These are phyloP conservation scores for Ogataea thermomethanolica DNA, from an alignment of 805 yeast species.

Conservation along the genomic window DNA sequence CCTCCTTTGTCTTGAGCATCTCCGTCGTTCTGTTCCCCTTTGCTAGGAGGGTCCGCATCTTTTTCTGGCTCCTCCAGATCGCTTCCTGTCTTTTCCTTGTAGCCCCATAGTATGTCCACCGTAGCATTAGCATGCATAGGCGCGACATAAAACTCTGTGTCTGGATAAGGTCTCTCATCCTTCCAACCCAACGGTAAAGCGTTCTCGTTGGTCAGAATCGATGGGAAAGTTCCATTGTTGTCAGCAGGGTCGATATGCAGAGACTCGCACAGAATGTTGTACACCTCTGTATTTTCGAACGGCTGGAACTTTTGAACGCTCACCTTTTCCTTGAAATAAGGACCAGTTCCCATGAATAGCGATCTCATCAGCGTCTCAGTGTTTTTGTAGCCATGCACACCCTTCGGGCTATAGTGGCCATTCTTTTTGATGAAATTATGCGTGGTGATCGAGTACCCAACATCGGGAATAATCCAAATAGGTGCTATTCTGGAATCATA, in stretches of 20 bases:
- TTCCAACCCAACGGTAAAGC: conserved; percentile 42
- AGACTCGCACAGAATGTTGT: conserved; percentile 69
- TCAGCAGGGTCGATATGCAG: conserved; percentile 48
- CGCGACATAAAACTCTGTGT: conserved; percentile 42
- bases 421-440: conserved; percentile 50
- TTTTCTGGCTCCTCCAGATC: conserved; percentile 13
- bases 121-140: conserved; percentile 46
- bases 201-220: conserved; percentile 28
- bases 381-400: conserved; percentile 84
- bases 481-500: conserved; percentile 73
- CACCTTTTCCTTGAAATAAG: conserved; percentile 50
- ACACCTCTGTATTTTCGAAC: conserved; percentile 69
- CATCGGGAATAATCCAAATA: conserved; percentile 77
- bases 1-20: conserved; percentile 15
- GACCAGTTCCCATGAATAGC: conserved; percentile 75
- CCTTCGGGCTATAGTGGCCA: conserved; percentile 56
- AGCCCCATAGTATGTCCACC: conserved; percentile 42
- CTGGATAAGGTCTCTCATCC: conserved; percentile 48
- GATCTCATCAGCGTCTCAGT: conserved; percentile 80
- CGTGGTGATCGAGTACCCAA: conserved; percentile 75
- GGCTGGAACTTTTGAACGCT: conserved; percentile 48
- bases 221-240: conserved; percentile 53
- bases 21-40: conserved; percentile 14
- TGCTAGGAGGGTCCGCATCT: conserved; percentile 2
- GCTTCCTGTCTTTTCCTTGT: conserved; percentile 5